Conservation (phyloP, 1,139 yeast genomes). For the Kodamaea anthophila region DNA sequence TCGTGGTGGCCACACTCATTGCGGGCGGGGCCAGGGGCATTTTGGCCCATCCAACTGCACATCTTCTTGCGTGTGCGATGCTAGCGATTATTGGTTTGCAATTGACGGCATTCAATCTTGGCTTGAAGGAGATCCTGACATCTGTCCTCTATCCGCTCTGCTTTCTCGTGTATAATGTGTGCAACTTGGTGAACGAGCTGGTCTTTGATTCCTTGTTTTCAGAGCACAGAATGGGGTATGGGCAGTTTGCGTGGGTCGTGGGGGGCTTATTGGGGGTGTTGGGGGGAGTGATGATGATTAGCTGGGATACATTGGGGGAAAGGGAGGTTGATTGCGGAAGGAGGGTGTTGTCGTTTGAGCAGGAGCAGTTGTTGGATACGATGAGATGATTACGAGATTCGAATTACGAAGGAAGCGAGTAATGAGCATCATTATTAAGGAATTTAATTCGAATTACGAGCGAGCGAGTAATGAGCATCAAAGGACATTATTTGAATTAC, state of each 20-base stretch:
- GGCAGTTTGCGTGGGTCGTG: slow-evolving; percentile 38
- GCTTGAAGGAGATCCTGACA: slow-evolving; percentile 67
- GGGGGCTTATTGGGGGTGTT: slow-evolving; percentile 55
- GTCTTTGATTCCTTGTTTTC: slow-evolving; percentile 47
- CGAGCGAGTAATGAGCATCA: not conserved
- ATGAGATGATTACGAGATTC: too few relatives aligned
- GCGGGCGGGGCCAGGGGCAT: slow-evolving; percentile 14
- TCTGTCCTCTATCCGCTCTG: slow-evolving; percentile 79
- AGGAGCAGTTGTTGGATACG: slow-evolving; percentile 38
- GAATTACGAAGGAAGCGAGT: too few relatives aligned
- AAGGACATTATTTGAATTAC: not conserved
- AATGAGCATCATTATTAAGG: not conserved
- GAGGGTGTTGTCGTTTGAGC: slow-evolving; percentile 43
- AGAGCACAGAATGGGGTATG: slow-evolving; percentile 24
- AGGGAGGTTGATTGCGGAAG: slow-evolving; percentile 10
- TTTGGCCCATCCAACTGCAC: slow-evolving; percentile 23
- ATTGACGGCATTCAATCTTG: slow-evolving; percentile 67
- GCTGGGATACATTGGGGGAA: slow-evolving; percentile 38
- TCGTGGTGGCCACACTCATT: slow-evolving; percentile 43
- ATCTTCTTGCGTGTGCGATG: slow-evolving; percentile 53
- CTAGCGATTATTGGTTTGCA: slow-evolving; percentile 69
- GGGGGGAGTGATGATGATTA: slow-evolving; percentile 36
- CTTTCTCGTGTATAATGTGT: slow-evolving; percentile 74
- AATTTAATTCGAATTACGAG: too few relatives aligned
- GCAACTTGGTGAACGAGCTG: slow-evolving; percentile 69